These are phyloP conservation scores for Coemansia sp. DNA, from an alignment of 192 early-diverging fungal species.

Conservation along the genomic window DNA sequence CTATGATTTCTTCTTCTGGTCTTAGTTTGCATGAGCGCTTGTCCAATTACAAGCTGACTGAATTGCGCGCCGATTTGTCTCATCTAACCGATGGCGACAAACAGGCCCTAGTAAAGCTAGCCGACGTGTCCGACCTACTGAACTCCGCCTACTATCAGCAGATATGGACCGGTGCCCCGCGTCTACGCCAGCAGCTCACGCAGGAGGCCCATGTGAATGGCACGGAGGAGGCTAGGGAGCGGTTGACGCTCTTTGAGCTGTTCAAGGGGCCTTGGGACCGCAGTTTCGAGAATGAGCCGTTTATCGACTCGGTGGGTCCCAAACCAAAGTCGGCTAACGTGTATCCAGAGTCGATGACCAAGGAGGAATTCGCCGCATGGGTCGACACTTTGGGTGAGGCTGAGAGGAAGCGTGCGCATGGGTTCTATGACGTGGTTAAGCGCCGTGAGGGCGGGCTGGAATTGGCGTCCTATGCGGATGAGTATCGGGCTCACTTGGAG, in stretches of 20 bases:
- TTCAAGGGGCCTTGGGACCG: constrained; percentile 69
- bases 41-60: constrained; percentile 53
- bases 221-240: constrained; percentile 37
- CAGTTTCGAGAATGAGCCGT: constrained; percentile 56
- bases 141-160: constrained; percentile 65
- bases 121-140: constrained; percentile 60
- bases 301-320: constrained; percentile 44
- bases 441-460: constrained; percentile 42
- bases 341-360: constrained; percentile 71
- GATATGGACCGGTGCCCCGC: constrained; percentile 62
- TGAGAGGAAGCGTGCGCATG: constrained; percentile 56
- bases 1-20: constrained; percentile 1
- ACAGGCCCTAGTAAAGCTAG: constrained; percentile 60
- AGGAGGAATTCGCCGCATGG: constrained; percentile 63
- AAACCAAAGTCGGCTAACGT: constrained; percentile 63
- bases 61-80: constrained; percentile 59
- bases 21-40: constrained; percentile 39
- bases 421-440: constrained; percentile 63
- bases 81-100: constrained; percentile 59
- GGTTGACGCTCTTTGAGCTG: constrained; percentile 59
- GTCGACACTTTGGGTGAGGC: constrained; percentile 42
- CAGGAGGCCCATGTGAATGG: constrained; percentile 10
- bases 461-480: constrained; percentile 56
- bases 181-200: constrained; percentile 53
- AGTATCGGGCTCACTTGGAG: constrained; percentile 57